Percentiles rank a stretch among this genome's conserved stretches.
Evolutionary conservation across 768 basidiomycete genomes (phyloP).

Genomic region (Tylopilus subfusipes): DNA sequence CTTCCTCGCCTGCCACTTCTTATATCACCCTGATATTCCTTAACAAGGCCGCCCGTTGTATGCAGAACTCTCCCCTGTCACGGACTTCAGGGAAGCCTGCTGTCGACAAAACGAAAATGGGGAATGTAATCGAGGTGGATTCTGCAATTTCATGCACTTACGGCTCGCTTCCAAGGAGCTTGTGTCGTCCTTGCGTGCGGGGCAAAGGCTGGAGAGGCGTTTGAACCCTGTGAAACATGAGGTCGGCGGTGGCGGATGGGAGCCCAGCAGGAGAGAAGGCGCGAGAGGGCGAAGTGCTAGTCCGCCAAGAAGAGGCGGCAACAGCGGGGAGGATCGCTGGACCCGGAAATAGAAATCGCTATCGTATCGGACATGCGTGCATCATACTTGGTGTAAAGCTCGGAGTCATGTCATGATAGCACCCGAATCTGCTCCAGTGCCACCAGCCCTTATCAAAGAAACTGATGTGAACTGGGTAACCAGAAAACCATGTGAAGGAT

Average conservation of each 20-base stretch:
- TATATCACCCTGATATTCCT: background rate
- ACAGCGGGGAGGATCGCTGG: conserved; percentile 74
- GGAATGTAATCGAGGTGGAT: conserved; percentile 95
- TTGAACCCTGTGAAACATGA: conserved; percentile 63
- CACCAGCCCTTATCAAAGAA: background rate
- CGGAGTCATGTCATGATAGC: background rate
- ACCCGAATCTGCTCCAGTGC: background rate
- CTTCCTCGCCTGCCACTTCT: conserved; percentile 1
- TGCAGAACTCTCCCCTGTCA: conserved; percentile 97
- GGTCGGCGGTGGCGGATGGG: conserved; percentile 78
- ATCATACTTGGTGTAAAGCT: background rate
- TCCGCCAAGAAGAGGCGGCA: conserved; percentile 57
- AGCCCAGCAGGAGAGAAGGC: conserved; percentile 66
- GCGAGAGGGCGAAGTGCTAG: conserved; percentile 73
- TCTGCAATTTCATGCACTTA: conserved; percentile 99
- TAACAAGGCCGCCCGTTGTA: conserved; percentile 84
- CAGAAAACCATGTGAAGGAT: background rate
- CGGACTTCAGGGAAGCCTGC: conserved; percentile 98
- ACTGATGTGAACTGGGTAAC: background rate
- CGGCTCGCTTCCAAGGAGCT: conserved; percentile 83
- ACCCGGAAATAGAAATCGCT: conserved; percentile 47
- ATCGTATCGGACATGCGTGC: background rate
- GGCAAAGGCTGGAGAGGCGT: conserved; percentile 80
- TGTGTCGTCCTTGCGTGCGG: conserved; percentile 70
- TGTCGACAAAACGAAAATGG: conserved; percentile 99